Percentiles rank a stretch among this genome's conserved stretches.
Conservation (phyloP, 257 asterid genomes). For the Henckelia pumila region DNA sequence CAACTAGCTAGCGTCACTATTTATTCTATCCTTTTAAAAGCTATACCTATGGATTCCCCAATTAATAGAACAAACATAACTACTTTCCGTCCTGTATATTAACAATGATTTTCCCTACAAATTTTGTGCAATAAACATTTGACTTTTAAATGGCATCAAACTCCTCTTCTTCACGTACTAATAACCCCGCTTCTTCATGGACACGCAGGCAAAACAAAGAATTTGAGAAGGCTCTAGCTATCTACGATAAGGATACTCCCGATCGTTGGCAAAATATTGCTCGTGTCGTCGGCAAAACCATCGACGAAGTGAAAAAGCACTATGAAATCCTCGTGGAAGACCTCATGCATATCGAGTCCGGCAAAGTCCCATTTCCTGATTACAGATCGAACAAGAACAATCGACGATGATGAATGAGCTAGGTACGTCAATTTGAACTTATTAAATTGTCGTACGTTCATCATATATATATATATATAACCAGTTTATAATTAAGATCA, state of each 20-base stretch:
- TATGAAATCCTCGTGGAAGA: conserved; percentile 65
- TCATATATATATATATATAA: no score
- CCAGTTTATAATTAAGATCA: no score
- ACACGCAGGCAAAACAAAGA: conserved; percentile 56
- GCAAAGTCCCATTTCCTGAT: conserved; percentile 58
- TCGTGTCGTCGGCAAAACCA: conserved; percentile 56
- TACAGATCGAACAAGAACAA: conserved; percentile 36
- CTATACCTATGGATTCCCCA: background rate
- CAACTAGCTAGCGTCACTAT: no score
- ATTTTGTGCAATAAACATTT: background rate
- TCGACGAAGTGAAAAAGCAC: conserved; percentile 66
- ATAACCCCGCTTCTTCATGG: conserved; percentile 35
- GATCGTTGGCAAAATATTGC: conserved; percentile 80
- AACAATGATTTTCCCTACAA: background rate
- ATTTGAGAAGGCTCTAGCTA: conserved; percentile 68
- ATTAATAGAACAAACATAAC: background rate
- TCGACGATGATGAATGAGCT: conserved; percentile 24
- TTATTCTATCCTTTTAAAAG: background rate
- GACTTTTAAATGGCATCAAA: background rate
- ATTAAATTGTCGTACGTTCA: no score
- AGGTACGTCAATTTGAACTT: no score
- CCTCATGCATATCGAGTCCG: conserved; percentile 72
- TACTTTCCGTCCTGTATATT: background rate
- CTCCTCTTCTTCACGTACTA: conserved; percentile 19
- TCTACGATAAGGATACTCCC: conserved; percentile 63